Percentiles rank a stretch among this genome's conserved stretches.
phyloP scores from a whole-genome alignment of 352 stramenopile genomes.

The Phytopythium cucurbitacearum region DNA sequence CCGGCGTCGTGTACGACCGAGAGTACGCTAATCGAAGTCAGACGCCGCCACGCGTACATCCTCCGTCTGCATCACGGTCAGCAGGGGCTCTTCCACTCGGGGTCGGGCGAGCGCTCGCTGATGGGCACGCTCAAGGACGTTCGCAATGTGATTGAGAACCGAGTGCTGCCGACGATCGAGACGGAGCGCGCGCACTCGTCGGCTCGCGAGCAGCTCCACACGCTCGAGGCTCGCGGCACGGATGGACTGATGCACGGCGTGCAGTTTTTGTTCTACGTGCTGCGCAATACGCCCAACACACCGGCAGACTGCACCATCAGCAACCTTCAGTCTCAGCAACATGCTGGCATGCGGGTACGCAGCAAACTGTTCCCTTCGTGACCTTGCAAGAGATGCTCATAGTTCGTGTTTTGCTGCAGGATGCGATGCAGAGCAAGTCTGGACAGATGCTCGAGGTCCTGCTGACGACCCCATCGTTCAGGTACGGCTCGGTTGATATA shows the following conservation, averaged over 20 bases:
- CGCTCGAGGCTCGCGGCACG: conserved; percentile 67
- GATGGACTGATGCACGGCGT: conserved; percentile 84
- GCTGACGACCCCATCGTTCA: conserved; percentile 79
- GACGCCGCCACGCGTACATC: conserved; percentile 70
- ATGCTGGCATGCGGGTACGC: conserved; percentile 65
- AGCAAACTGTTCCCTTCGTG: too few species aligned
- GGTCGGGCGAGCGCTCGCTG: conserved; percentile 67
- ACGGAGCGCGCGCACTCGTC: conserved; percentile 79
- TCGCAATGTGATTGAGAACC: conserved; percentile 70
- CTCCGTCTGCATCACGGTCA: conserved; percentile 75
- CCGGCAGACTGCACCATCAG: conserved; percentile 81
- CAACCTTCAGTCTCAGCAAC: conserved; percentile 76
- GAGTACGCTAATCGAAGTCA: conserved; percentile 71
- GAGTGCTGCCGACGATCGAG: conserved; percentile 76
- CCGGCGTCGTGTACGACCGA: conserved; percentile 74
- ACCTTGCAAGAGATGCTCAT: not conserved
- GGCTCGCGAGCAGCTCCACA: conserved; percentile 75
- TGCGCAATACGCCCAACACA: conserved; percentile 81
- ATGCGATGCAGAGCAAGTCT: conserved; percentile 82
- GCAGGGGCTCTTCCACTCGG: conserved; percentile 77
- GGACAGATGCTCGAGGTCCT: conserved; percentile 82
- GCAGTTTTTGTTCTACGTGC: conserved; percentile 85
- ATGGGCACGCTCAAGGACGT: conserved; percentile 82
- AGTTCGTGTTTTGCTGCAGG: conserved; percentile 10
- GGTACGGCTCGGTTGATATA: conserved; percentile 26